phyloP scores from a whole-genome alignment of 306 rosid species.

The Morella rubra region DNA sequence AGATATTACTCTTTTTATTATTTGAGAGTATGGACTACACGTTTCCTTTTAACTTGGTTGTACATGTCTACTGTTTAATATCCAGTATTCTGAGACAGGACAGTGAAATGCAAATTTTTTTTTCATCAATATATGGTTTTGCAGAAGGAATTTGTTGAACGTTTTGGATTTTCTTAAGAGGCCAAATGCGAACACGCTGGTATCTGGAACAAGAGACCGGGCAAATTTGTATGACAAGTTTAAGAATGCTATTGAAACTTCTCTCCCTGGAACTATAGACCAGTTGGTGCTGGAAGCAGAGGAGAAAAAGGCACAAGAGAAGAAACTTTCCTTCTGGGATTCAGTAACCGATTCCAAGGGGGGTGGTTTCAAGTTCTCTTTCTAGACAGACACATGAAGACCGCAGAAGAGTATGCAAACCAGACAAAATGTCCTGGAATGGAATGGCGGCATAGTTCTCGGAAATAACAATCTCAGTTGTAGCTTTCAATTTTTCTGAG shows the following conservation, averaged over 20 bases:
- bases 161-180: conserved; percentile 78
- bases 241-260: conserved; percentile 64
- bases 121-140: conserved; percentile 7
- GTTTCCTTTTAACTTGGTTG: conserved; percentile 4
- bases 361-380: conserved; percentile 87
- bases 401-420: neutral
- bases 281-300: conserved; percentile 54
- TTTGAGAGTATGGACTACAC: conserved; percentile 1
- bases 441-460: neutral
- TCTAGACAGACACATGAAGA: conserved; percentile 37
- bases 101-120: neutral
- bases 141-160: conserved; percentile 81
- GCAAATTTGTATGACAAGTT: conserved; percentile 80
- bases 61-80: conserved; percentile 16
- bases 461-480: neutral
- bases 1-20: conserved; percentile 5
- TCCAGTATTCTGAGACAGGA: neutral
- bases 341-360: conserved; percentile 58
- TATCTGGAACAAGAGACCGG: conserved; percentile 85
- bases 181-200: conserved; percentile 79
- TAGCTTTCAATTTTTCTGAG: neutral
- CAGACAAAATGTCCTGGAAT: neutral
- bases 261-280: conserved; percentile 69
- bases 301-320: conserved; percentile 56
- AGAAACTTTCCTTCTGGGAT: conserved; percentile 76